Conservation (phyloP, 2,329 filamentous ascomycete species). For the Alternaria incomplexa region DNA sequence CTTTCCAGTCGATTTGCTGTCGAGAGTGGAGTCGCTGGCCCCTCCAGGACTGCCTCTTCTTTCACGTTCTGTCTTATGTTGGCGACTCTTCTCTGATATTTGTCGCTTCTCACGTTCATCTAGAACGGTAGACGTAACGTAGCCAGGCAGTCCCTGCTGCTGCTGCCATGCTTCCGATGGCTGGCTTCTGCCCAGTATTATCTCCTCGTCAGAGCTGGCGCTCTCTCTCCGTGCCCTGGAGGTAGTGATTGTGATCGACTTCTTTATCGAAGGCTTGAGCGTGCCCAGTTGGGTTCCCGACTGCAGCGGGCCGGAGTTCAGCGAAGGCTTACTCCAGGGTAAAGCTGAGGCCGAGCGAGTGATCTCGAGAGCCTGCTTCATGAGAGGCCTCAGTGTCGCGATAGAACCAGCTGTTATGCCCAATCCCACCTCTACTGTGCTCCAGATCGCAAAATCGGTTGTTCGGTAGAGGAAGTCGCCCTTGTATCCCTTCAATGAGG, state of each 20-base stretch:
- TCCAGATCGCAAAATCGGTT: conserved; percentile 42
- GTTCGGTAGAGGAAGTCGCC: conserved; percentile 42
- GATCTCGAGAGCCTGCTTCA: conserved; percentile 22
- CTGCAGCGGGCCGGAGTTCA: conserved; percentile 8
- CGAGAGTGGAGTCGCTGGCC: conserved; percentile 16
- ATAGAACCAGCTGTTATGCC: conserved; percentile 38
- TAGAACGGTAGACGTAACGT: conserved; percentile 26
- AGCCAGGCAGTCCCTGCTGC: conserved; percentile 15
- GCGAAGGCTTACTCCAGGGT: conserved; percentile 23
- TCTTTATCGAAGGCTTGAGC: conserved; percentile 23
- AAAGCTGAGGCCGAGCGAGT: conserved; percentile 20
- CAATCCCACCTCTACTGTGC: conserved; percentile 34
- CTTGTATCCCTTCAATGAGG: conserved; percentile 30
- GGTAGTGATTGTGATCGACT: conserved; percentile 27
- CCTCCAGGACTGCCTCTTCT: conserved; percentile 18
- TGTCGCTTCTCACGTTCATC: conserved; percentile 12
- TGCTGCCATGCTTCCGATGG: conserved; percentile 21
- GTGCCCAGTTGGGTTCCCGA: conserved; percentile 19
- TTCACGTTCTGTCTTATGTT: neutral
- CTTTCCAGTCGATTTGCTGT: conserved; percentile 13
- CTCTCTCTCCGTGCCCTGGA: conserved; percentile 26
- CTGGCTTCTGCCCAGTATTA: conserved; percentile 16
- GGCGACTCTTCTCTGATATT: neutral
- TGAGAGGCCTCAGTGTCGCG: conserved; percentile 34
- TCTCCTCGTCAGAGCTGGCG: conserved; percentile 30